Conservation (phyloP, 2,329 filamentous ascomycete genomes). For the Penicillium sp. region DNA sequence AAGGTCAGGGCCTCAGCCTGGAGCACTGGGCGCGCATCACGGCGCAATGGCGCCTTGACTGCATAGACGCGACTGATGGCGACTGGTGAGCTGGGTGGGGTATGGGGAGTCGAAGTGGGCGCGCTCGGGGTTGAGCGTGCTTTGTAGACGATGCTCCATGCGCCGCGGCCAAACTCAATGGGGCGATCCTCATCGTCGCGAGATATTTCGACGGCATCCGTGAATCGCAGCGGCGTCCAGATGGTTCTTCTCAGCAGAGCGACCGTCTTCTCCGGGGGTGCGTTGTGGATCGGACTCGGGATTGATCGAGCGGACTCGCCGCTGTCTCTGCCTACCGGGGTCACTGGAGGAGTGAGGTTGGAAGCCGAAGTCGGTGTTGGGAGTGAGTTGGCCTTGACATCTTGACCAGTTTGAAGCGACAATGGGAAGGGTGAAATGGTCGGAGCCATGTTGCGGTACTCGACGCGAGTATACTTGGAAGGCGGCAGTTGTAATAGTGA, state of each 20-base stretch:
- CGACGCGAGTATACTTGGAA: neutral
- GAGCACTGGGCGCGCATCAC: constrained; percentile 43
- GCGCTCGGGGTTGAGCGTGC: constrained; percentile 29
- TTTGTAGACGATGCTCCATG: constrained; percentile 50
- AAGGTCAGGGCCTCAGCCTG: constrained; percentile 44
- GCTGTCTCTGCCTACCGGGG: constrained; percentile 29
- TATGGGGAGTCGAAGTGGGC: constrained; percentile 18
- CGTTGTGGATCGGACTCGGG: constrained; percentile 7
- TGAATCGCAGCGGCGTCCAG: constrained; percentile 28
- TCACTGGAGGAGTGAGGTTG: constrained; percentile 37
- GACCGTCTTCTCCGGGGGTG: constrained; percentile 1
- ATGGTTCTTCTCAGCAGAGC: constrained; percentile 8
- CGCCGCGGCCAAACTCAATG: constrained; percentile 45
- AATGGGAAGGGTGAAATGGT: constrained; percentile 24
- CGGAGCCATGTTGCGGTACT: constrained; percentile 13
- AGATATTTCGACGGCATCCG: constrained; percentile 35
- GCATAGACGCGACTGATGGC: constrained; percentile 38
- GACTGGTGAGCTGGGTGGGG: constrained; percentile 39
- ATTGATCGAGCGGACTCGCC: constrained; percentile 7
- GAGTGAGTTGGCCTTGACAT: constrained; percentile 10
- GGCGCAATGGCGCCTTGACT: constrained; percentile 45
- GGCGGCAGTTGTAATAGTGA: neutral
- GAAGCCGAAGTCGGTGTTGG: constrained; percentile 14
- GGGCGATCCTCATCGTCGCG: constrained; percentile 27
- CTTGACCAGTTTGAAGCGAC: constrained; percentile 27